Percentiles rank a stretch among this genome's conserved stretches.
These are phyloP conservation scores for Cicer bijugum DNA, from an alignment of 306 rosid species.

Conservation along the genomic window DNA sequence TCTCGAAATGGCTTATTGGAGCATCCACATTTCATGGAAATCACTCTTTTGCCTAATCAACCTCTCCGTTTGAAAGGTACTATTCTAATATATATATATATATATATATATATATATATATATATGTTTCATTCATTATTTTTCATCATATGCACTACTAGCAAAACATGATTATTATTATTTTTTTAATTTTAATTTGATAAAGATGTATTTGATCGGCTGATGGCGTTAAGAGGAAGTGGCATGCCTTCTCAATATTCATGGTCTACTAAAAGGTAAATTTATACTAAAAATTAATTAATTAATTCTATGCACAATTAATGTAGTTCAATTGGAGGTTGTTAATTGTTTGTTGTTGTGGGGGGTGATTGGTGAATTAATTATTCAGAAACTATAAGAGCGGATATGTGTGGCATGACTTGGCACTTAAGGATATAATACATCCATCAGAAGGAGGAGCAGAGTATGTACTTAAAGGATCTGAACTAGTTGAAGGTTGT, in stretches of 20 bases:
- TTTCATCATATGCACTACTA: too few relatives aligned
- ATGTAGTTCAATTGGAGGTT: too few relatives aligned
- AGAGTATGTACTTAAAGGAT: constrained; percentile 86
- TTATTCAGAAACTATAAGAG: constrained; percentile 70
- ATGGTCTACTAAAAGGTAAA: constrained; percentile 88
- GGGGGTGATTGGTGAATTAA: too few relatives aligned
- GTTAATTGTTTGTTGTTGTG: too few relatives aligned
- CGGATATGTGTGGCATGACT: constrained; percentile 89
- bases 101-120: too few relatives aligned
- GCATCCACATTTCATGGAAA: constrained; percentile 86
- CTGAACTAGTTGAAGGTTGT: constrained; percentile 65
- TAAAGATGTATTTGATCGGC: constrained; percentile 75
- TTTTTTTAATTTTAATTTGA: not conserved
- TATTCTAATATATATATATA: too few relatives aligned
- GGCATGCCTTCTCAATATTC: constrained; percentile 85
- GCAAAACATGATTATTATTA: not conserved
- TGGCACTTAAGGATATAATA: constrained; percentile 66
- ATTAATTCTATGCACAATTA: too few relatives aligned
- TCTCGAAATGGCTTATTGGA: constrained; percentile 83
- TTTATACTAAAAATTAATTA: too few relatives aligned
- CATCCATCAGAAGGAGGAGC: constrained; percentile 76
- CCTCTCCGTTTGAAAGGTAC: constrained; percentile 82
- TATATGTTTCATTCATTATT: too few relatives aligned
- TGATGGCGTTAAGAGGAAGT: constrained; percentile 72
- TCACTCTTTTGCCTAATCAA: constrained; percentile 63